Base-by-base conservation (phyloP, 179 eudicot species). In the Amaranthus tricolor region DNA sequence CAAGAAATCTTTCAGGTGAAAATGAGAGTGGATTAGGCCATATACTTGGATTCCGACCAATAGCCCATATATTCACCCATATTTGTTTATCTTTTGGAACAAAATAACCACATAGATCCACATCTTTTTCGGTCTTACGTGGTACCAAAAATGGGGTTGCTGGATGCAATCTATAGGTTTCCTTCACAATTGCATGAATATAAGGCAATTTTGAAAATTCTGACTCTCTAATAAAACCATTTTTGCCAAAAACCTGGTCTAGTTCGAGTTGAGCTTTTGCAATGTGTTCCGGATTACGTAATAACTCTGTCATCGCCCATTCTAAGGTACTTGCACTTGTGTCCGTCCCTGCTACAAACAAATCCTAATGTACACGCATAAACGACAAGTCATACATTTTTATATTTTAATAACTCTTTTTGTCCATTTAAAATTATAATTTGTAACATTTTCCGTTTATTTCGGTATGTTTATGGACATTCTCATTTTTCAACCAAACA, bases 1-100 rank as follows among this genome's bases (percentile, higher is more conserved):
- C 57, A 11, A 71, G 16, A 71, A 70, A 71, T 16, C 80, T 77
- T 63, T 77, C 80, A 0, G 75, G 80, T 6, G 9, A 11, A 71
- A 77, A 77, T 0, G 9, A 20, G 0, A 44, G 6, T 0, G 80
- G 50, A 5, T 71, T 48, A 21, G 70, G 6, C 80, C 75, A 77
- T 2, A 77, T 65, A 5, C 9, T 71, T 11, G 75, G 49, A 63
- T 63, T 68, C 4, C 43, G 68, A 0, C 80, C 80, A 16, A 77
- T 71, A 0, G 72, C 21, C 76, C 76, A 71, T 56, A 72, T 7
- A 53, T 78, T 78, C 5, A 78, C 62, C 81, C 77, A 78, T 0
- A 78, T 13, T 55, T n/a, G 50, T 67, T 77, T 44, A 52, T 67
- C 53, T 45, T 78, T 50, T 0, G 81, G 81, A 53, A 78, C 81